These are phyloP conservation scores for Plasmodium adleri DNA, from an alignment of 169 alveolate species.

Conservation along the genomic window DNA sequence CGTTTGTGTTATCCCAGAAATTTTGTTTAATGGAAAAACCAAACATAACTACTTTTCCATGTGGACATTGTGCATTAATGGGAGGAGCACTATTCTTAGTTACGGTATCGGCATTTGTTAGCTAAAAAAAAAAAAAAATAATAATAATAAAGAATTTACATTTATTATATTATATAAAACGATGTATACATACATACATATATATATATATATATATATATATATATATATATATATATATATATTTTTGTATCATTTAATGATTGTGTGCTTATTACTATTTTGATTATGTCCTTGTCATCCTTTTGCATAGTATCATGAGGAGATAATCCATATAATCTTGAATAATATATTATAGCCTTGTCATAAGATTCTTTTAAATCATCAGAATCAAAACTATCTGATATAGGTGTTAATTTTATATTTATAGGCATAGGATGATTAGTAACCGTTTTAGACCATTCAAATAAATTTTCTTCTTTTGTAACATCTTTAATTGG, in stretches of 20 bases:
- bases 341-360: constrained; percentile 85
- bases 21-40: constrained; percentile 77
- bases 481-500: constrained; percentile 84
- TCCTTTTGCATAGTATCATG: constrained; percentile 76
- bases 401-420: constrained; percentile 75
- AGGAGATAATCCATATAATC: constrained; percentile 83
- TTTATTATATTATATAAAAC: not conserved
- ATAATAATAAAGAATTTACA: not conserved
- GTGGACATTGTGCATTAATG: constrained; percentile 80
- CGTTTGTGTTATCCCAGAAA: constrained; percentile 60
- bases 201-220: not conserved
- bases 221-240: not conserved
- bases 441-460: constrained; percentile 82
- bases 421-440: constrained; percentile 87
- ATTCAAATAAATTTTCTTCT: constrained; percentile 78
- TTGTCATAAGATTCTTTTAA: constrained; percentile 78
- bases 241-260: not conserved
- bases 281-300: constrained; percentile 41
- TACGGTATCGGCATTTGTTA: constrained; percentile 62
- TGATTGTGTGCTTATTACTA: constrained; percentile 17
- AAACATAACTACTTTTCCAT: constrained; percentile 63
- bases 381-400: constrained; percentile 49
- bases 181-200: not conserved
- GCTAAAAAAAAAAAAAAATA: constrained; percentile 40
- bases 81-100: constrained; percentile 82